A percentile compares a stretch with the other conserved stretches of the same genome.
Evolutionary conservation across 106 monocot species (phyloP).

Genomic region (Allium fistulosum): DNA sequence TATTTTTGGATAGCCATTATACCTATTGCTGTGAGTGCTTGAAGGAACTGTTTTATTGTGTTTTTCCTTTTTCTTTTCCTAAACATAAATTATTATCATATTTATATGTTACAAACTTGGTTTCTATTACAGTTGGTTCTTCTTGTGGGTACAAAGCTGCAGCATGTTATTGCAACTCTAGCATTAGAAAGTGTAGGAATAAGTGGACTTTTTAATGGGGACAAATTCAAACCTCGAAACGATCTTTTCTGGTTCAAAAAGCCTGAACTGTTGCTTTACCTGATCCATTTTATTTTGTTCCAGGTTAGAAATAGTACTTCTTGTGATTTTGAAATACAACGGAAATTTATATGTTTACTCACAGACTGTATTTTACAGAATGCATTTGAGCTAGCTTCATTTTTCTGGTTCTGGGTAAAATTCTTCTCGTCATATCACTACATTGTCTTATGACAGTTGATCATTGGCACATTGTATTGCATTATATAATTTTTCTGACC

Average conservation of each 20-base stretch:
- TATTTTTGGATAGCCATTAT: constrained; percentile 99
- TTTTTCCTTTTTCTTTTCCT: background rate
- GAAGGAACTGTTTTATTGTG: background rate
- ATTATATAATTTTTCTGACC: background rate
- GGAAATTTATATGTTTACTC: background rate
- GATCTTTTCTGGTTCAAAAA: constrained; percentile 98
- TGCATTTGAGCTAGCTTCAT: constrained; percentile 95
- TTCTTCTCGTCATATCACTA: constrained; percentile 1
- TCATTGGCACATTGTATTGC: too few relatives aligned
- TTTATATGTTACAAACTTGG: background rate
- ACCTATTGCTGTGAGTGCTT: constrained; percentile 70
- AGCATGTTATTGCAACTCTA: constrained; percentile 85
- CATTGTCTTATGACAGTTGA: background rate
- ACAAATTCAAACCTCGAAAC: constrained; percentile 68
- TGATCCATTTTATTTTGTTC: constrained; percentile 98
- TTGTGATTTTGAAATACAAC: background rate
- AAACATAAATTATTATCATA: background rate
- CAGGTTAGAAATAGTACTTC: constrained; percentile 37
- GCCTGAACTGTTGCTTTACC: constrained; percentile 67
- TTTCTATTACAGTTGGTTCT: constrained; percentile 60
- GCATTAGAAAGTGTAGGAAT: constrained; percentile 65
- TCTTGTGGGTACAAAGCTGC: constrained; percentile 88
- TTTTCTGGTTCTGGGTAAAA: constrained; percentile 99
- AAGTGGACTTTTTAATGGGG: constrained; percentile 26
- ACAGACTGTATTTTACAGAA: constrained; percentile 45